A percentile compares a stretch with the other conserved stretches of the same genome.
Evolutionary conservation across 2,329 filamentous ascomycete genomes (phyloP).

Genomic region (Coniochaeta sp.): DNA sequence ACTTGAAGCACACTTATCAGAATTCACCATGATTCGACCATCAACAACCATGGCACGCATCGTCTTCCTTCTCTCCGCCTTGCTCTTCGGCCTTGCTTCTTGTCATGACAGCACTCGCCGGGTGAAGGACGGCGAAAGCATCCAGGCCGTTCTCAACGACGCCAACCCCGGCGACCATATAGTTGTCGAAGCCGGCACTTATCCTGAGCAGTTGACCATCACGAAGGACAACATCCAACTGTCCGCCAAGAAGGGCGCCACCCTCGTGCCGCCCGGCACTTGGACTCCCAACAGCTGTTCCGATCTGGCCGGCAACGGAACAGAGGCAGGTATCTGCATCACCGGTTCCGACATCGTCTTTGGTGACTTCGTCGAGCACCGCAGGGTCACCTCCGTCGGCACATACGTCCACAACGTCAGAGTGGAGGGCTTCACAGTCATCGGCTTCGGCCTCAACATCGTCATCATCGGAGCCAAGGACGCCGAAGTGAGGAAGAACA

Average conservation of each 20-base stretch:
- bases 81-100: neutral
- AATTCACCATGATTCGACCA: neutral
- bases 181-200: constrained; percentile 23
- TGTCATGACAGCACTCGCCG: neutral
- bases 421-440: constrained; percentile 25
- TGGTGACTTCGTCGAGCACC: constrained; percentile 21
- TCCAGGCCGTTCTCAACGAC: constrained; percentile 22
- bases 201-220: constrained; percentile 27
- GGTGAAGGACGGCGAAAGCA: constrained; percentile 12
- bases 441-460: constrained; percentile 27
- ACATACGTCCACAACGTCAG: constrained; percentile 20
- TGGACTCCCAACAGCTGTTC: constrained; percentile 21
- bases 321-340: constrained; percentile 26
- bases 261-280: constrained; percentile 17
- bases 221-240: constrained; percentile 24
- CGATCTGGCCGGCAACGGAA: constrained; percentile 18
- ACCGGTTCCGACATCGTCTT: constrained; percentile 20
- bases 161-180: constrained; percentile 23
- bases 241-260: constrained; percentile 17
- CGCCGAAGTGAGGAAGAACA: constrained; percentile 19
- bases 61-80: neutral
- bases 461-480: constrained; percentile 25
- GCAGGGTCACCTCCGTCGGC: constrained; percentile 18
- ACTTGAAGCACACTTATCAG: neutral
- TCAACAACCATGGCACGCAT: neutral